Evolutionary conservation across 2,329 filamentous ascomycete species (phyloP), one percentile per base, ranked within the genome.

Genomic region (Phyllosticta capitalensis): DNA sequence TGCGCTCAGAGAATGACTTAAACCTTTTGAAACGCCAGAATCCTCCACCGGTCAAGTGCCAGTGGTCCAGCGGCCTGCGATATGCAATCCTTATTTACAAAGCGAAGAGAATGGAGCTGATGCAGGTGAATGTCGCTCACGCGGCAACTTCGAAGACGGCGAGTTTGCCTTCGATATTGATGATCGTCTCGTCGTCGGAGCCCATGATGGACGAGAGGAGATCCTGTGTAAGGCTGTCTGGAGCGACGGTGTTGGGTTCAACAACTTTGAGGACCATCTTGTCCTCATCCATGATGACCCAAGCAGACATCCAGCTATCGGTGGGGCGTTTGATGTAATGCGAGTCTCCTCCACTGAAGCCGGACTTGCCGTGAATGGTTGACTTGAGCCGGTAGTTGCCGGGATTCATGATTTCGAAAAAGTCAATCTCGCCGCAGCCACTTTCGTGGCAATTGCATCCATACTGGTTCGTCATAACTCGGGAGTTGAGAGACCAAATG

Each of bases 401-500:
- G 0, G 79, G 70, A 62, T 80, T 78, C 49, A 92, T 81, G 22
- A 89, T 79, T 74, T 92, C 89, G 67, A 87, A 85, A 58, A 91
- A 79, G 67, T 92, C 89, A 63, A 88, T 82, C 74, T 92, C 89
- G 66, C 87, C 88, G 69, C 88, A 91, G 45, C 83, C 83, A 67
- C 68, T 78, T 12, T 72, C 73, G 87, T 87, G 91, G 78, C 89
- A 92, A 61, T 83, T 88, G 78, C 88, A 92, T 63, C 79, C 79
- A 75, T 91, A 91, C 71, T 91, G 87, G 5, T 81, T 75, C 62
- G 84, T 84, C 24, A 87, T 83, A 62, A 92, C 89, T 62, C 83
- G 79, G 19, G 83, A 84, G 73, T 92, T 92, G 62, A 92, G 81
- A 55, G 86, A 76, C 89, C 89, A 92, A 71, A 87, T 80, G 50